phyloP scores from a whole-genome alignment of 805 yeast species.

The Saturnispora mendoncae region DNA sequence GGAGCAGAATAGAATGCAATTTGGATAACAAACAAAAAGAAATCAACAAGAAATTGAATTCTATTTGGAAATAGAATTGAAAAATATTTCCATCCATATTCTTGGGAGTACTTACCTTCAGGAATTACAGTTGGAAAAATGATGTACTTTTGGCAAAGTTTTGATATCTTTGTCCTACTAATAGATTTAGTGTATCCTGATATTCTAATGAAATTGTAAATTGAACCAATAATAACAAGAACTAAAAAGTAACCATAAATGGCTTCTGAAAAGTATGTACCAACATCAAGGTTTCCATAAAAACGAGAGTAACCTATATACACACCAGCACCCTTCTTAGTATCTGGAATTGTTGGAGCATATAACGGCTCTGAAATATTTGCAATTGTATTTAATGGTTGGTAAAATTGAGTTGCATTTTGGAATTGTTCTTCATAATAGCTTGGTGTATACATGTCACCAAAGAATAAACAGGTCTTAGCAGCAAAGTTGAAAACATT shows the following conservation, averaged over 20 bases:
- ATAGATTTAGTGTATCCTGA: constrained; percentile 24
- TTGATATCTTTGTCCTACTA: constrained; percentile 17
- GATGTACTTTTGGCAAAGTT: constrained; percentile 28
- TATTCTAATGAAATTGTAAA: constrained; percentile 26
- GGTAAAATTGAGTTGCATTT: constrained; percentile 21
- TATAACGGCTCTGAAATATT: no score
- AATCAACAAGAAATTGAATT: constrained; percentile 24
- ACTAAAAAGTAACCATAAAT: constrained; percentile 33
- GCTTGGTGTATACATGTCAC: background rate
- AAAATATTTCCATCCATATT: constrained; percentile 16
- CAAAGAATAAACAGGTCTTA: no score
- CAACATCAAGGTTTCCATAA: constrained; percentile 22
- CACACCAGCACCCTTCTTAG: no score
- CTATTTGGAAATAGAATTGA: constrained; percentile 27
- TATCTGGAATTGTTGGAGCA: no score
- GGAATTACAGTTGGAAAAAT: constrained; percentile 33
- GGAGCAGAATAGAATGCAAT: constrained; percentile 19
- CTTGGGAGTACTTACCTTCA: constrained; percentile 16
- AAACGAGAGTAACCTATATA: constrained; percentile 15
- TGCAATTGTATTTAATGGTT: constrained; percentile 5
- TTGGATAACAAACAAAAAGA: constrained; percentile 22
- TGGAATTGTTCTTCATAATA: constrained; percentile 18
- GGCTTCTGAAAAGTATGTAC: constrained; percentile 29
- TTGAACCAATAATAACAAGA: constrained; percentile 31
- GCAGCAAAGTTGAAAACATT: no score